Conservation (phyloP, 2,329 filamentous ascomycete species). For the Aspergillus ustus region DNA sequence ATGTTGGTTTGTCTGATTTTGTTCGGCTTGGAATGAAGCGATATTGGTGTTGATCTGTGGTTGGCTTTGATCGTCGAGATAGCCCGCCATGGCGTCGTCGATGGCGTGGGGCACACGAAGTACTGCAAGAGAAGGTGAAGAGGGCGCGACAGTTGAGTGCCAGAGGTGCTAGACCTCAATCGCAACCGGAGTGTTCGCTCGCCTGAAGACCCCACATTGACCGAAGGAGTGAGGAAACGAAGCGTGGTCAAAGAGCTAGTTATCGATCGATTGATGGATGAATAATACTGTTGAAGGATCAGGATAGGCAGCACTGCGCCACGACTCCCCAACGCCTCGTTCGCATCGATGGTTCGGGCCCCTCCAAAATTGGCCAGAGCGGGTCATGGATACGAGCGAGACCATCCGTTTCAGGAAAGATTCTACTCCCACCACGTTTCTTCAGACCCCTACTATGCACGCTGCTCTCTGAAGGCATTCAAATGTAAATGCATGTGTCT, state of each 20-base stretch:
- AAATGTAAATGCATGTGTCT: not conserved
- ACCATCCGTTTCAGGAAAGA: not conserved
- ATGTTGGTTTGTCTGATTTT: constrained; percentile 21
- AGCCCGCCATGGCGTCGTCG: constrained; percentile 46
- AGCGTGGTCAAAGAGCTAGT: not conserved
- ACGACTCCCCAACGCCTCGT: not conserved
- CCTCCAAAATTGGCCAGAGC: not conserved
- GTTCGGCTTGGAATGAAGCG: constrained; percentile 30
- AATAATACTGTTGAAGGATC: not conserved
- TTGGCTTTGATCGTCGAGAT: constrained; percentile 58
- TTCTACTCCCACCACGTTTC: not conserved
- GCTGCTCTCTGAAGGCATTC: not conserved
- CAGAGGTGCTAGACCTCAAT: constrained; percentile 20
- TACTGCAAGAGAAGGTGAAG: not conserved
- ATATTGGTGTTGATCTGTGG: constrained; percentile 27
- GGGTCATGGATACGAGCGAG: not conserved
- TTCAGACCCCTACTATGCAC: not conserved
- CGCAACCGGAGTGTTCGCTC: constrained; percentile 1
- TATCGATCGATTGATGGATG: constrained; percentile 3
- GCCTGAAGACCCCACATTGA: constrained; percentile 9
- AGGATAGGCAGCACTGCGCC: constrained; percentile 15
- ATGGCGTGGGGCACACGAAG: constrained; percentile 11
- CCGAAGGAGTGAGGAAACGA: not conserved
- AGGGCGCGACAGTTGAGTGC: constrained; percentile 7
- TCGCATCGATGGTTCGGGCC: not conserved